Evolutionary conservation across 2,329 filamentous ascomycete genomes (phyloP).

Genomic region (Talaromyces sp.): DNA sequence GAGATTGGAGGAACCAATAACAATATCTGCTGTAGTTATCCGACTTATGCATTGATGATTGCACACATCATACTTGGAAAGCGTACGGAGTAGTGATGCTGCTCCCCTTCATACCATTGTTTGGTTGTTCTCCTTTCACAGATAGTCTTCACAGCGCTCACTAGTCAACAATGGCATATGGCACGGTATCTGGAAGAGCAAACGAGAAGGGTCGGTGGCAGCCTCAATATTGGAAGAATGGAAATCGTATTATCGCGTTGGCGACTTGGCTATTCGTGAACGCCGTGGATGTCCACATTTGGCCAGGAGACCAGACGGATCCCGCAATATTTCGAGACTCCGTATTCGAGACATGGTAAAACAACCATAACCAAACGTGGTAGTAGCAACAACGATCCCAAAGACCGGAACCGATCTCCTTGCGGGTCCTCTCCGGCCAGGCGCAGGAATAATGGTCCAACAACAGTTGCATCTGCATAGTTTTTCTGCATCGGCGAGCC

Average conservation of each 20-base stretch:
- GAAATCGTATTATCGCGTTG: background rate
- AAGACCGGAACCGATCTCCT: background rate
- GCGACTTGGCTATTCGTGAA: too few relatives aligned
- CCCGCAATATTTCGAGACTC: background rate
- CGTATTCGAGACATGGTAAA: background rate
- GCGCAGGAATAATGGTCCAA: background rate
- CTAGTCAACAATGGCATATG: background rate
- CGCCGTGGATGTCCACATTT: background rate
- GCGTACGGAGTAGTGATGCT: background rate
- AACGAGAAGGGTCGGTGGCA: background rate
- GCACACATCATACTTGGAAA: background rate
- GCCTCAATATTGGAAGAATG: background rate
- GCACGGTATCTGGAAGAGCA: background rate
- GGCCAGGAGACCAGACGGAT: background rate
- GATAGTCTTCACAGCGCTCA: background rate
- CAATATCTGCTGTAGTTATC: background rate
- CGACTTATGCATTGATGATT: background rate
- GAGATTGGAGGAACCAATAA: background rate
- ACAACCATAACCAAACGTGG: background rate
- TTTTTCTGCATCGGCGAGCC: background rate
- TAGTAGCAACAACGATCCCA: background rate
- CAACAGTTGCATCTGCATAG: background rate
- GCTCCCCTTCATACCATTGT: background rate
- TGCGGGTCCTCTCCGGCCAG: background rate
- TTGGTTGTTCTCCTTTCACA: background rate